Conservation (phyloP, 495 filamentous ascomycete genomes). For the Aspergillus taichungensis region DNA sequence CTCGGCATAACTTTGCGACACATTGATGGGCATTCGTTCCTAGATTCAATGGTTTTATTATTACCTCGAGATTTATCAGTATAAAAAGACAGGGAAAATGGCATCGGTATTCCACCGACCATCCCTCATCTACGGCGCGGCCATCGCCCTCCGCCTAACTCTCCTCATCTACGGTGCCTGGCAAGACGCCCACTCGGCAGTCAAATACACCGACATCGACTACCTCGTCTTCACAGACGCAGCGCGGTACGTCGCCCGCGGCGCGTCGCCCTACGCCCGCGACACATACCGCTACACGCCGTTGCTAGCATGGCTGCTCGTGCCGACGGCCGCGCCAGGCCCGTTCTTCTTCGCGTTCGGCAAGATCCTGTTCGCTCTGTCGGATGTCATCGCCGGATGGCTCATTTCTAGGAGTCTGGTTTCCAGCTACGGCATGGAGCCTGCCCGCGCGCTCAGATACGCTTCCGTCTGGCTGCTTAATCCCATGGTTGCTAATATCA, state of each 20-base stretch:
- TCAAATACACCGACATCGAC: constrained; percentile 99
- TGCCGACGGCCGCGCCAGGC: constrained; percentile 62
- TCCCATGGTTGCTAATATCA: constrained; percentile 96
- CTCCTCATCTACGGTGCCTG: constrained; percentile 80
- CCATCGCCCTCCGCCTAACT: constrained; percentile 55
- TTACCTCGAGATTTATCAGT: no score
- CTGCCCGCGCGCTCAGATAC: constrained; percentile 54
- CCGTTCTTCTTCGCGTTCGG: constrained; percentile 59
- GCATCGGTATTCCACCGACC: constrained; percentile 34
- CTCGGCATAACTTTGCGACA: no score
- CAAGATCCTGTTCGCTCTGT: constrained; percentile 75
- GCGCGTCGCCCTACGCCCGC: constrained; percentile 68
- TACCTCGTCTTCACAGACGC: constrained; percentile 99
- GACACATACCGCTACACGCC: constrained; percentile 98
- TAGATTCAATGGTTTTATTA: no score
- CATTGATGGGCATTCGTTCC: no score
- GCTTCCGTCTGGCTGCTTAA: constrained; percentile 88
- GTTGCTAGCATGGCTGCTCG: constrained; percentile 77
- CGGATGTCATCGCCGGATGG: constrained; percentile 82
- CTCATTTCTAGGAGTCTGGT: constrained; percentile 60
- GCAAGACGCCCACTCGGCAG: constrained; percentile 80
- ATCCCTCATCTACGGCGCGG: constrained; percentile 53
- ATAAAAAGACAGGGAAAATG: no score
- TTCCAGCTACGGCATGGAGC: constrained; percentile 33
- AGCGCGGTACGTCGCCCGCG: constrained; percentile 58